These are phyloP conservation scores for Aspergillus hancockii DNA, from an alignment of 495 filamentous ascomycete species.

Conservation along the genomic window DNA sequence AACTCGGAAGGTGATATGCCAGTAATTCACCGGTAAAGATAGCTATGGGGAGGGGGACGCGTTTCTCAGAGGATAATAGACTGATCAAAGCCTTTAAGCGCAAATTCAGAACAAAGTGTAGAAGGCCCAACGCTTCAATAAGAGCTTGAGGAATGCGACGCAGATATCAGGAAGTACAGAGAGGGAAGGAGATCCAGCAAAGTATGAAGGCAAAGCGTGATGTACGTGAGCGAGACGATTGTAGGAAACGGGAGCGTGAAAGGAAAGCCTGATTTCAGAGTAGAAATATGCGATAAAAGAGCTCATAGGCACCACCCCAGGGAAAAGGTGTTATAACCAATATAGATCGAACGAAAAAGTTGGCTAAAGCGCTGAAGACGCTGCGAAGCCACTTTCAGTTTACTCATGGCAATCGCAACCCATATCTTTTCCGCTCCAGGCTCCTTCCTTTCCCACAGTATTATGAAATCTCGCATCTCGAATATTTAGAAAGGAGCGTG, in stretches of 20 bases:
- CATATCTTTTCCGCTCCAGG: neutral
- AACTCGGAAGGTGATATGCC: too few relatives aligned
- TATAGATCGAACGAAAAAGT: too few relatives aligned
- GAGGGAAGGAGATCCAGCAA: neutral
- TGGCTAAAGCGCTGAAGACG: too few relatives aligned
- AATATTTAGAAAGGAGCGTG: neutral
- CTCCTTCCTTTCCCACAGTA: neutral
- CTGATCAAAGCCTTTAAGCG: neutral
- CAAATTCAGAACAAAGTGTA: too few relatives aligned
- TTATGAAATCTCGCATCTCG: neutral
- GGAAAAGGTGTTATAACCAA: too few relatives aligned
- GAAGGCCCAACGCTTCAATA: neutral
- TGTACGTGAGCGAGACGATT: neutral
- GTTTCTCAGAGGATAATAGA: neutral
- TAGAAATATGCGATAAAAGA: neutral
- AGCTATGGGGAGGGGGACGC: neutral
- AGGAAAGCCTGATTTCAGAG: neutral
- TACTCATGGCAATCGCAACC: neutral
- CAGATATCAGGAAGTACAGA: neutral
- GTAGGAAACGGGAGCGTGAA: neutral
- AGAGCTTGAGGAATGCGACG: neutral
- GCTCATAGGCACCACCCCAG: too few relatives aligned
- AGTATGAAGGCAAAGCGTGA: neutral
- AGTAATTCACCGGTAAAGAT: slow-evolving; percentile 6
- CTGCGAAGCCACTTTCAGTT: neutral